A percentile compares a stretch with the other conserved stretches of the same genome.
phyloP scores from a whole-genome alignment of 176 grass and related monocot genomes.

The Rhynchospora breviuscula region DNA sequence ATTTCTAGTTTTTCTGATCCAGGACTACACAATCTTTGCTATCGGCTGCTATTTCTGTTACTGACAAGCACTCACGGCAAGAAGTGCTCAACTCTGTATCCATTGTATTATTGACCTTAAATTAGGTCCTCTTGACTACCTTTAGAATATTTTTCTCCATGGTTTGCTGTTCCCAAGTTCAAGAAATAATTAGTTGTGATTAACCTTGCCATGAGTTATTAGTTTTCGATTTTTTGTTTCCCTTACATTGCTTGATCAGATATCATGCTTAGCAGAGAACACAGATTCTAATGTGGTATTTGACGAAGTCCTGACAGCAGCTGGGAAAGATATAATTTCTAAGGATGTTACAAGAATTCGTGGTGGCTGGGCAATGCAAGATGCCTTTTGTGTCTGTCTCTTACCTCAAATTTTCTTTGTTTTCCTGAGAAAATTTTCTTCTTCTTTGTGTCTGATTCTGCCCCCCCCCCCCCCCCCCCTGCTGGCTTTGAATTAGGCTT shows the following conservation, averaged over 20 bases:
- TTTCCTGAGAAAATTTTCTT: not conserved
- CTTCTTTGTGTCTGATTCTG: conserved; percentile 1
- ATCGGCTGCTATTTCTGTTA: conserved; percentile 62
- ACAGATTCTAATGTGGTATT: conserved; percentile 75
- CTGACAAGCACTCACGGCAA: conserved; percentile 66
- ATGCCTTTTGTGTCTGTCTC: conserved; percentile 79
- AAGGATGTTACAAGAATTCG: conserved; percentile 92
- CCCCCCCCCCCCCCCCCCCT: conserved; percentile 25
- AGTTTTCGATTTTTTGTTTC: conserved; percentile 12
- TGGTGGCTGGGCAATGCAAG: conserved; percentile 93
- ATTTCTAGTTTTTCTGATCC: conserved; percentile 27
- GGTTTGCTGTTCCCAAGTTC: not conserved
- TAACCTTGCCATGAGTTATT: not conserved
- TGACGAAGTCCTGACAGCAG: conserved; percentile 79
- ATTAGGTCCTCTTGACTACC: not conserved
- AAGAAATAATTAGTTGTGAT: not conserved
- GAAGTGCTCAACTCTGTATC: conserved; percentile 95
- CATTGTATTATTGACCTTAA: conserved; percentile 24
- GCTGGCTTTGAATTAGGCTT: conserved; percentile 42
- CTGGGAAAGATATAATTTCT: conserved; percentile 81
- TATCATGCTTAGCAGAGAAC: conserved; percentile 93
- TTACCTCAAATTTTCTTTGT: conserved; percentile 10
- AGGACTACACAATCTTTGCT: conserved; percentile 91
- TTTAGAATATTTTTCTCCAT: not conserved
- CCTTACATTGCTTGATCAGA: conserved; percentile 62